These are phyloP conservation scores for Ustilago shanxiensis DNA, from an alignment of 1,284 basidiomycete species.

Conservation along the genomic window DNA sequence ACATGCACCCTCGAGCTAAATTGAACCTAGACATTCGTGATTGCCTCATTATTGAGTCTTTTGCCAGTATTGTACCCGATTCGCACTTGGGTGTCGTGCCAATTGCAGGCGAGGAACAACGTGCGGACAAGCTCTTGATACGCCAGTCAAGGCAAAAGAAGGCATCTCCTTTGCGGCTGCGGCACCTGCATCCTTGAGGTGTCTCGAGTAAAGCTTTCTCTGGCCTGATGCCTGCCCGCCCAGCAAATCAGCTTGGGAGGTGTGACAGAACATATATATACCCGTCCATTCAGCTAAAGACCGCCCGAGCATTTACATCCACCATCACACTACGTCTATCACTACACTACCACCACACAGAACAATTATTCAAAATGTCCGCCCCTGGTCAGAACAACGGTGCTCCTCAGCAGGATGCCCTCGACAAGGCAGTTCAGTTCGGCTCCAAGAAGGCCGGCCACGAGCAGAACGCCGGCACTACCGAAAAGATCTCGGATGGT, in stretches of 20 bases:
- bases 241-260: too few relatives aligned
- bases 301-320: neutral
- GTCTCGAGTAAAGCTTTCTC: slow-evolving; percentile 2
- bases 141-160: too few relatives aligned
- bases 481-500: slow-evolving; percentile 63
- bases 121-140: neutral
- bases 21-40: neutral
- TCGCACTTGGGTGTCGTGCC: too few relatives aligned
- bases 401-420: slow-evolving; percentile 56
- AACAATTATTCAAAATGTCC: slow-evolving; percentile 13
- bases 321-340: too few relatives aligned
- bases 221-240: neutral
- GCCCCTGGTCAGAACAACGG: slow-evolving; percentile 41
- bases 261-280: neutral
- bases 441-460: slow-evolving; percentile 50
- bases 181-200: too few relatives aligned
- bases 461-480: slow-evolving; percentile 46
- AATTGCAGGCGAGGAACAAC: neutral
- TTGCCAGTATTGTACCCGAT: neutral
- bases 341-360: too few relatives aligned
- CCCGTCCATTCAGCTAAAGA: neutral
- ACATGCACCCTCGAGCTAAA: neutral
- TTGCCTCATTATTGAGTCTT: slow-evolving; percentile 1
- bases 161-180: neutral
- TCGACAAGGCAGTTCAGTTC: slow-evolving; percentile 57